These are phyloP conservation scores for Xylaria digitata DNA, from an alignment of 2,329 filamentous ascomycete species.

Conservation along the genomic window DNA sequence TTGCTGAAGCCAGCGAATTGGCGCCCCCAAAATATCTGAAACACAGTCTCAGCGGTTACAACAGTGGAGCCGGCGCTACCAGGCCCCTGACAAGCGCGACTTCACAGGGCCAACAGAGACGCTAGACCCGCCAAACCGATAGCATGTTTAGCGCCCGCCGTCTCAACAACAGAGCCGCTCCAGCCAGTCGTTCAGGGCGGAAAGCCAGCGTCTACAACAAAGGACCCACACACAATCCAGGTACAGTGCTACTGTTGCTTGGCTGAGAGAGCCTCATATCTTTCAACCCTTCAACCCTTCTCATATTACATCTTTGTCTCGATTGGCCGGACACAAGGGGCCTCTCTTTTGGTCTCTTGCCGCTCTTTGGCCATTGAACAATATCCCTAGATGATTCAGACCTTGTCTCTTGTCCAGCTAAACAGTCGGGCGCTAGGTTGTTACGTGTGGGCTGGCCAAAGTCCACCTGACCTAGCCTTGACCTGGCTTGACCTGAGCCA, in stretches of 20 bases:
- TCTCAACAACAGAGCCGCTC: constrained; percentile 26
- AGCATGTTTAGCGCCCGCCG: constrained; percentile 30
- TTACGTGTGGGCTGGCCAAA: neutral
- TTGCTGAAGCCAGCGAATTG: neutral
- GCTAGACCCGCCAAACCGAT: constrained; percentile 11
- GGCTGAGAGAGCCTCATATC: constrained; percentile 27
- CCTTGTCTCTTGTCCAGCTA: constrained; percentile 15
- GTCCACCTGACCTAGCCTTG: neutral
- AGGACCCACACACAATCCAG: constrained; percentile 10
- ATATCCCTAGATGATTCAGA: neutral
- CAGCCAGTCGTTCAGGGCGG: constrained; percentile 30
- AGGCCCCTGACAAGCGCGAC: constrained; percentile 18
- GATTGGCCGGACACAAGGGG: constrained; percentile 25
- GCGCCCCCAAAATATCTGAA: constrained; percentile 2
- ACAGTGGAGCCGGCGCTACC: constrained; percentile 32
- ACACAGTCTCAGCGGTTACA: constrained; percentile 26
- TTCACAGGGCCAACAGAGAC: constrained; percentile 10
- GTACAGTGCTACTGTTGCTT: constrained; percentile 17
- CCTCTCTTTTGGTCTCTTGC: constrained; percentile 9
- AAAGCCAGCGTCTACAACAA: constrained; percentile 23
- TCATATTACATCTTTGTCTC: constrained; percentile 24
- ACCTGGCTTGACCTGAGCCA: neutral
- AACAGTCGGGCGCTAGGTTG: constrained; percentile 21
- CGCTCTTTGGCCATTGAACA: constrained; percentile 6
- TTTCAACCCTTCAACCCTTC: constrained; percentile 9